Percentiles rank a stretch among this genome's conserved stretches.
Conservation (phyloP, 2,329 filamentous ascomycete species). For the Beauveria pseudobassiana region DNA sequence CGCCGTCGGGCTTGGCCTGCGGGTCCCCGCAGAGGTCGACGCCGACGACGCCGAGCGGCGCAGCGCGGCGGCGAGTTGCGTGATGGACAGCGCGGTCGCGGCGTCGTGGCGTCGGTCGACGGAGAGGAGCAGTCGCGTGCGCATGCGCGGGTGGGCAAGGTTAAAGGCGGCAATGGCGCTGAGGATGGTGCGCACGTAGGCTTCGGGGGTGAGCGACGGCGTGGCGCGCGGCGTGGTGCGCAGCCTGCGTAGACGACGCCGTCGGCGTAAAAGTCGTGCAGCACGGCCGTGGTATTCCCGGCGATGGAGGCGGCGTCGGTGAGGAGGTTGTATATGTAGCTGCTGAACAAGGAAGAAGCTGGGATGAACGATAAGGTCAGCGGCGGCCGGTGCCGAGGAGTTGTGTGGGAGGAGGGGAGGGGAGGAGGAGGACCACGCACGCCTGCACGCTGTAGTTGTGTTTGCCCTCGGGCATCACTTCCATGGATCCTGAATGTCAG, state of each 20-base stretch:
- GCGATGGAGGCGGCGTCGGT: conserved; percentile 52
- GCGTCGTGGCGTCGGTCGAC: conserved; percentile 60
- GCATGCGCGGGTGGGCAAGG: conserved; percentile 31
- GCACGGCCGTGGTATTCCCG: conserved; percentile 57
- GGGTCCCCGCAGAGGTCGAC: conserved; percentile 77
- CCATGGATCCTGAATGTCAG: conserved; percentile 56
- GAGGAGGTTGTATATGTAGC: conserved; percentile 71
- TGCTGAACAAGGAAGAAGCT: conserved; percentile 74
- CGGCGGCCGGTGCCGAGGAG: neutral
- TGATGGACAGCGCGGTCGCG: conserved; percentile 52
- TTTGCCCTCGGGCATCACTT: conserved; percentile 62
- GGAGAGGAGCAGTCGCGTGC: conserved; percentile 62
- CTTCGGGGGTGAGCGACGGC: conserved; percentile 47
- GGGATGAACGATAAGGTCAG: conserved; percentile 7
- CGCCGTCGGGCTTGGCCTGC: conserved; percentile 38
- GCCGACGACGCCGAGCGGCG: conserved; percentile 54
- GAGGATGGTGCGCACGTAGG: conserved; percentile 61
- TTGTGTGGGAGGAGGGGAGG: neutral
- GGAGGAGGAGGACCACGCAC: conserved; percentile 41
- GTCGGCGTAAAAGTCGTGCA: conserved; percentile 59
- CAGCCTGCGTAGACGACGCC: conserved; percentile 69
- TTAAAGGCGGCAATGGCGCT: conserved; percentile 51
- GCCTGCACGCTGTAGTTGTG: conserved; percentile 62
- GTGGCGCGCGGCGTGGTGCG: conserved; percentile 69
- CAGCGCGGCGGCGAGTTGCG: conserved; percentile 55